Conservation (phyloP, 352 stramenopile species). For the Phytophthora fragariae region DNA sequence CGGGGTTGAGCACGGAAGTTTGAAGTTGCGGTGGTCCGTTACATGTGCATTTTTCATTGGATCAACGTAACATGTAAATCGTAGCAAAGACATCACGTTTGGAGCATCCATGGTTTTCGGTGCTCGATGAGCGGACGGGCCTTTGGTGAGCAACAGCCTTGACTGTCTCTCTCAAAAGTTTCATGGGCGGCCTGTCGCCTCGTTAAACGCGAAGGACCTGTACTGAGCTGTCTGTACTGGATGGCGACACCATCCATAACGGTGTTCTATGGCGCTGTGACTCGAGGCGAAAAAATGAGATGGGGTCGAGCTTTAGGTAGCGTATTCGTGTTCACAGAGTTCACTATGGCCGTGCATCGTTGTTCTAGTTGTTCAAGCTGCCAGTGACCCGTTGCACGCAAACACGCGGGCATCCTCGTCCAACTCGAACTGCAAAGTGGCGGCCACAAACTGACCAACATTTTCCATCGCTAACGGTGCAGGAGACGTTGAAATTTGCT, state of each 20-base stretch:
- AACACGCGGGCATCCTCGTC: background rate
- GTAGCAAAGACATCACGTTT: background rate
- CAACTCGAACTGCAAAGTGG: background rate
- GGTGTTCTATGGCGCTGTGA: background rate
- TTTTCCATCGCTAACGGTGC: slow-evolving; percentile 84
- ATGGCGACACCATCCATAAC: background rate
- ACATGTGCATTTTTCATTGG: background rate
- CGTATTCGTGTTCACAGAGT: background rate
- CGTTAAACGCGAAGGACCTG: background rate
- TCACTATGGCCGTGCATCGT: background rate
- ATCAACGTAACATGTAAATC: too few relatives aligned
- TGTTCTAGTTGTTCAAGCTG: background rate
- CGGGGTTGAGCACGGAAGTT: too few relatives aligned
- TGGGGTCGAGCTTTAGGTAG: background rate
- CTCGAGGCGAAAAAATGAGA: too few relatives aligned
- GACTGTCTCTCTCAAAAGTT: background rate
- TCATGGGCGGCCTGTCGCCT: background rate
- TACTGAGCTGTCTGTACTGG: background rate
- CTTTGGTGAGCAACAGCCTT: background rate
- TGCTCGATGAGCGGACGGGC: background rate
- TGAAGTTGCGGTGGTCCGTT: too few relatives aligned
- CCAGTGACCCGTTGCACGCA: background rate
- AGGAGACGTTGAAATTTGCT: slow-evolving; percentile 83
- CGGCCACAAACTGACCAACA: slow-evolving; percentile 69
- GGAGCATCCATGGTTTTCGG: background rate